Evolutionary conservation across 2,329 filamentous ascomycete species (phyloP), one percentile per base, ranked within the genome.

Genomic region (Dissoconium aciculare): DNA sequence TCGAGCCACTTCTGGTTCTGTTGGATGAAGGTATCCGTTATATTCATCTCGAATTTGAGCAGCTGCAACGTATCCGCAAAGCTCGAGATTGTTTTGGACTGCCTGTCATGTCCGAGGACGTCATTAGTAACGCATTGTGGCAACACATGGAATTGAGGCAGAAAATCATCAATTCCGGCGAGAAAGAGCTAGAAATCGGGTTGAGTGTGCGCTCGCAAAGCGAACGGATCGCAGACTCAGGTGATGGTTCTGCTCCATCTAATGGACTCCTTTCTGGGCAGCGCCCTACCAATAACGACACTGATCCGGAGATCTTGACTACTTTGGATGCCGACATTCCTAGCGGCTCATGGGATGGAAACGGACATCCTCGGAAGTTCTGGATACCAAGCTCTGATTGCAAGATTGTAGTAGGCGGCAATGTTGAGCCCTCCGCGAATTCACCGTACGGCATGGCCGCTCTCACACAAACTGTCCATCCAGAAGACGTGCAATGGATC

Each of bases 11-110:
- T 4, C 50, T 69, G 5, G 66, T 69, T 0, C 50, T 72, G 2
- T 51, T 72, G 3, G 67, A 72, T 34, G 64, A 69, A 49, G 68
- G 67, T 1, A 69, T 72, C 5, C 67, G 71, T 43, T 72, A 71
- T 48, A 57, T 70, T 3, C 68, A 72, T 44, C 58, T 72, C 41
- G 62, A 66, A 19, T 71, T 69, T 36, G 68, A 71, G 40, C 66
- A 70, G 36, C 49, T 72, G 5, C 65, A 71, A 37, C 64, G 61
- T 40, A 69, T 71, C 32, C 58, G 60, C 8, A 52, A 47, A 29
- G 56, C 66, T 13, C 58, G 59, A 26, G 67, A 72, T 41, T 51
- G 63, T 10, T 58, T 71, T 28, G 66, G 66, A 3, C 47, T 69
- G 3, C 66, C 66, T 2, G 58, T 70, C 17, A 56, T 71, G 47